These are phyloP conservation scores for Phyllosticta citribraziliensis DNA, from an alignment of 2,329 filamentous ascomycete species.

Conservation along the genomic window DNA sequence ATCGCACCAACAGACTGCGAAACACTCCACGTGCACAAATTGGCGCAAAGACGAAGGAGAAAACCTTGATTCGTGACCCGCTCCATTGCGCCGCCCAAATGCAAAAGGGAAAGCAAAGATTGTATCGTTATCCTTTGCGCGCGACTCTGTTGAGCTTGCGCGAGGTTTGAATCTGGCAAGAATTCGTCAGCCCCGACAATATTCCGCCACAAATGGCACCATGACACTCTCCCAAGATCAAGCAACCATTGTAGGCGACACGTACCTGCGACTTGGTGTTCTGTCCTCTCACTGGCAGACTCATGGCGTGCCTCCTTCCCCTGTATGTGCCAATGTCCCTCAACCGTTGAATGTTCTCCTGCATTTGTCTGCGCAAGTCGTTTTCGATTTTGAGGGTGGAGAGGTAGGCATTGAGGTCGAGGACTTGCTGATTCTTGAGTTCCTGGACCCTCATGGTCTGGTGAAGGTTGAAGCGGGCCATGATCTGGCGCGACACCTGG, in stretches of 20 bases:
- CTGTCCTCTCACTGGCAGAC: conserved; percentile 83
- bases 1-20: background rate
- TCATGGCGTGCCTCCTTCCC: conserved; percentile 85
- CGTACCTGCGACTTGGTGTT: conserved; percentile 65
- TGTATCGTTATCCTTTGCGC: conserved; percentile 31
- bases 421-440: conserved; percentile 65
- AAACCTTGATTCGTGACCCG: background rate
- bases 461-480: conserved; percentile 85
- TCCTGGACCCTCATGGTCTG: conserved; percentile 68
- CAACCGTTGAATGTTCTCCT: conserved; percentile 76
- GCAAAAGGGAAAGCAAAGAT: background rate
- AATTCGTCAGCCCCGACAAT: conserved; percentile 13
- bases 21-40: background rate
- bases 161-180: conserved; percentile 45
- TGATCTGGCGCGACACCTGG: conserved; percentile 58
- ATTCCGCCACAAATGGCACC: too few species aligned
- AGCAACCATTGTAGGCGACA: background rate
- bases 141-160: conserved; percentile 50
- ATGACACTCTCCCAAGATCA: background rate
- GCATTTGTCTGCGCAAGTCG: conserved; percentile 65
- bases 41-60: background rate
- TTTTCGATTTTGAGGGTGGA: conserved; percentile 91
- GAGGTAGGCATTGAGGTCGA: conserved; percentile 73
- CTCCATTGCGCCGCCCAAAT: conserved; percentile 6
- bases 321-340: conserved; percentile 87